phyloP scores from a whole-genome alignment of 2,329 filamentous ascomycete genomes.

The Claviceps africana region DNA sequence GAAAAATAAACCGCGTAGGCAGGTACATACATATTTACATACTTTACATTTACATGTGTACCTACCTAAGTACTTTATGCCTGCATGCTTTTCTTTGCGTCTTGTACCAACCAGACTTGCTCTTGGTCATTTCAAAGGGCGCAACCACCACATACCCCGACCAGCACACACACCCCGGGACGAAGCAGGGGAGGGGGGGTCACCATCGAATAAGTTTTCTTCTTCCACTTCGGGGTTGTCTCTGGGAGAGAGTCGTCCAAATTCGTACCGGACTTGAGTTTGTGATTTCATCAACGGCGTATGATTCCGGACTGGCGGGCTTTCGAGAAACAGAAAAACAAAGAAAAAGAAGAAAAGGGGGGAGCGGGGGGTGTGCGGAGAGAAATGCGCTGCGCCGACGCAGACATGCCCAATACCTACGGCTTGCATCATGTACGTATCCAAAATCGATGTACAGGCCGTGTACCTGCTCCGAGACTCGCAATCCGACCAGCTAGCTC shows the following conservation, averaged over 20 bases:
- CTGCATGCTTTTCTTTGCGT: too few relatives aligned
- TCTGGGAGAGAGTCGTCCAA: neutral
- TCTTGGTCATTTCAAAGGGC: neutral
- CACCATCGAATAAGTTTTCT: conserved; percentile 3
- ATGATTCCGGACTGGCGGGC: neutral
- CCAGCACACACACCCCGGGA: neutral
- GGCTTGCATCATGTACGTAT: neutral
- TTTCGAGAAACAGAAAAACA: too few relatives aligned
- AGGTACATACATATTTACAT: too few relatives aligned
- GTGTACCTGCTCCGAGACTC: neutral
- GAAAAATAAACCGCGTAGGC: too few relatives aligned
- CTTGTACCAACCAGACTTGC: too few relatives aligned
- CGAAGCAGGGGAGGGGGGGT: neutral
- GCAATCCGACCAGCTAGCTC: neutral
- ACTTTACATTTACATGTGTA: too few relatives aligned
- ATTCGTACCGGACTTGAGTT: neutral
- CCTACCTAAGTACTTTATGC: too few relatives aligned
- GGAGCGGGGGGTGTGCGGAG: neutral
- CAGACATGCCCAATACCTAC: conserved; percentile 5
- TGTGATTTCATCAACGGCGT: neutral
- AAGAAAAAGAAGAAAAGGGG: too few relatives aligned
- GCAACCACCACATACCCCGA: neutral
- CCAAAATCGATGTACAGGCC: neutral
- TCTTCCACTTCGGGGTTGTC: neutral
- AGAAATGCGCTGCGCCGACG: neutral